phyloP scores from a whole-genome alignment of 768 basidiomycete genomes.

The Suillus discolor region DNA sequence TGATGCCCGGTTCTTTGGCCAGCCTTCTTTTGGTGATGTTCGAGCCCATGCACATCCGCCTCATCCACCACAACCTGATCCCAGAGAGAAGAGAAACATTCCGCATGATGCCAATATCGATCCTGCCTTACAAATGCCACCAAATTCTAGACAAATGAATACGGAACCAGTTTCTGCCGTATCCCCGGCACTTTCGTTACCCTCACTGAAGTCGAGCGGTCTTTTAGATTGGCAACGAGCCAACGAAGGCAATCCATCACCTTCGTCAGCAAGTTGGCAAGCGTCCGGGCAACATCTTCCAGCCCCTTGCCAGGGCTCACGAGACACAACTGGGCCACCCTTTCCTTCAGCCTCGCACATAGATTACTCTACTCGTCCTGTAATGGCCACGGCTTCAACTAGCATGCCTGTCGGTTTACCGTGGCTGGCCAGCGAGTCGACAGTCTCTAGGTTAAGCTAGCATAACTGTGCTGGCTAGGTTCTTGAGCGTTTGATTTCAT shows the following conservation, averaged over 20 bases:
- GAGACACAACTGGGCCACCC: slow-evolving; percentile 22
- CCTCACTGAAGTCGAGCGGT: slow-evolving; percentile 76
- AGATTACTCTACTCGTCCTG: slow-evolving; percentile 20
- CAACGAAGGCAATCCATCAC: slow-evolving; percentile 10
- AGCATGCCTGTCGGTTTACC: slow-evolving; percentile 68
- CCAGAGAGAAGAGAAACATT: slow-evolving; percentile 28
- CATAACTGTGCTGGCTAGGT: not conserved
- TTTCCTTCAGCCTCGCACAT: slow-evolving; percentile 12
- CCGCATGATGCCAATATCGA: slow-evolving; percentile 33
- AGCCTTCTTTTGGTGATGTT: slow-evolving; percentile 19
- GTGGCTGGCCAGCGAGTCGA: slow-evolving; percentile 69
- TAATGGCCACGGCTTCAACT: slow-evolving; percentile 21
- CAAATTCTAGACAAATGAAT: slow-evolving; percentile 23
- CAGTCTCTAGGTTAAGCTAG: slow-evolving; percentile 32
- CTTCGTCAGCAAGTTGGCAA: slow-evolving; percentile 26
- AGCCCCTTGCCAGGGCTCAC: slow-evolving; percentile 20
- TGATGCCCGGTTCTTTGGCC: slow-evolving; percentile 37
- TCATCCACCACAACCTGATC: slow-evolving; percentile 18
- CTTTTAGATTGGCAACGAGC: slow-evolving; percentile 54
- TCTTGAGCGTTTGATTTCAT: not conserved
- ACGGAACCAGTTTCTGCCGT: slow-evolving; percentile 23
- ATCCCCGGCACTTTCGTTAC: slow-evolving; percentile 48
- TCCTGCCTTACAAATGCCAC: slow-evolving; percentile 30
- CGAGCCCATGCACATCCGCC: slow-evolving; percentile 19
- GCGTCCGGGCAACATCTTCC: slow-evolving; percentile 23